Conservation (phyloP, 345 rosid species). For the Sonneratia alba region DNA sequence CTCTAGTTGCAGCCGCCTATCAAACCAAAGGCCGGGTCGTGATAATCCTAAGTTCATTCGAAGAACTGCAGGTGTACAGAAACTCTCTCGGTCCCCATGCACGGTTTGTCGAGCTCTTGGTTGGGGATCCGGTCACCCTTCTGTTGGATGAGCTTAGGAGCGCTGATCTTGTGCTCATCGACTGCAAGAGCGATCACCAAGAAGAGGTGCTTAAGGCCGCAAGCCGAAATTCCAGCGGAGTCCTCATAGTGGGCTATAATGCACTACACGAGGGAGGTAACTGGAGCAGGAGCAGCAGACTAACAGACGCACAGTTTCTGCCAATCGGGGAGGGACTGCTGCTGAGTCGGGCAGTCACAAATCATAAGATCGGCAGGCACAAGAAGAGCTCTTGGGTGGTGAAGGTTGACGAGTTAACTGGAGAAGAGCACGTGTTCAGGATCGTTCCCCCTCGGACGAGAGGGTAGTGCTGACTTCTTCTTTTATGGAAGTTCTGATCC, state of each 20-base stretch:
- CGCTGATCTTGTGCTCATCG: conserved; percentile 38
- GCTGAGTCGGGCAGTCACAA: conserved; percentile 15
- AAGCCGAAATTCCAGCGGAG: conserved; percentile 12
- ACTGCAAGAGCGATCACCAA: conserved; percentile 23
- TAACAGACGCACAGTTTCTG: conserved; percentile 24
- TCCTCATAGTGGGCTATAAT: conserved; percentile 35
- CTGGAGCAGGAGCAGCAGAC: conserved; percentile 2
- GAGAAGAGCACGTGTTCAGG: conserved; percentile 52
- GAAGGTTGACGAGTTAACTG: conserved; percentile 31
- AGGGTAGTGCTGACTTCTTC: background rate
- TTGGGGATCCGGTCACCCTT: conserved; percentile 27
- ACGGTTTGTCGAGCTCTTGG: conserved; percentile 17
- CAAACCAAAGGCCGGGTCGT: conserved; percentile 38
- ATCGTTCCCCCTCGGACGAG: conserved; percentile 14
- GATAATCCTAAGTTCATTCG: conserved; percentile 16
- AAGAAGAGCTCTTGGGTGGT: conserved; percentile 42
- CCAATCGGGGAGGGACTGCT: conserved; percentile 47
- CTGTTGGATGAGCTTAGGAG: conserved; percentile 15
- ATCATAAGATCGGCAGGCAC: background rate
- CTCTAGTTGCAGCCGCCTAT: conserved; percentile 1
- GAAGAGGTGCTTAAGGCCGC: conserved; percentile 19
- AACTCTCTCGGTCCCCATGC: conserved; percentile 17
- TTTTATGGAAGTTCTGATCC: no score
- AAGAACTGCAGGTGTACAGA: conserved; percentile 6
- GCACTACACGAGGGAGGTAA: conserved; percentile 24